Percentiles rank a stretch among this genome's conserved stretches.
phyloP scores from a whole-genome alignment of 768 basidiomycete species.

The Solioccasus polychromus region DNA sequence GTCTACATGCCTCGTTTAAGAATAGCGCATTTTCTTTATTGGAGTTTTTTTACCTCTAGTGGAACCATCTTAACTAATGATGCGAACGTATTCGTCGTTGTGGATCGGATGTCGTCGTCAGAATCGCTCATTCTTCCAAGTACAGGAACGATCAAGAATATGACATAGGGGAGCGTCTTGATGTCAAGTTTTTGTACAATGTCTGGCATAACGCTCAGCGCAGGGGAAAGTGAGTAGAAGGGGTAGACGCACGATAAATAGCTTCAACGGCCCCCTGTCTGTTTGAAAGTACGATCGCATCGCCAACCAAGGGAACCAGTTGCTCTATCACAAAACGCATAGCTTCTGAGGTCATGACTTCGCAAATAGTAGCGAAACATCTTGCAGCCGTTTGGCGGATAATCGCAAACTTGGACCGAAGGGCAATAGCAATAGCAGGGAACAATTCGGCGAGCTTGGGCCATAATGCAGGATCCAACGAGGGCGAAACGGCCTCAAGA shows the following conservation, averaged over 20 bases:
- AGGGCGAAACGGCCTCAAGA: constrained; percentile 75
- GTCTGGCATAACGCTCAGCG: constrained; percentile 46
- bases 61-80: constrained; percentile 98
- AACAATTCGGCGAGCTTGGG: constrained; percentile 68
- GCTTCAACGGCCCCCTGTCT: constrained; percentile 90
- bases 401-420: constrained; percentile 87
- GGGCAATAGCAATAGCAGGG: constrained; percentile 69
- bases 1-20: constrained; percentile 47
- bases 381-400: constrained; percentile 85
- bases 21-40: neutral
- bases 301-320: constrained; percentile 78
- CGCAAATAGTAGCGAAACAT: constrained; percentile 85
- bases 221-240: neutral
- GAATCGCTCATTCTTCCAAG: constrained; percentile 96
- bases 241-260: constrained; percentile 74
- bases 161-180: constrained; percentile 93
- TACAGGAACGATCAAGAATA: constrained; percentile 94
- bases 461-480: constrained; percentile 70
- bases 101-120: constrained; percentile 87
- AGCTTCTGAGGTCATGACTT: constrained; percentile 78
- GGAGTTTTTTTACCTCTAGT: constrained; percentile 63
- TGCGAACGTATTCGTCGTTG: constrained; percentile 97
- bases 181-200: constrained; percentile 90
- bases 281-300: constrained; percentile 68
- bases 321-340: constrained; percentile 90